Conservation (phyloP, 768 basidiomycete species). For the Serpula lacrymans region DNA sequence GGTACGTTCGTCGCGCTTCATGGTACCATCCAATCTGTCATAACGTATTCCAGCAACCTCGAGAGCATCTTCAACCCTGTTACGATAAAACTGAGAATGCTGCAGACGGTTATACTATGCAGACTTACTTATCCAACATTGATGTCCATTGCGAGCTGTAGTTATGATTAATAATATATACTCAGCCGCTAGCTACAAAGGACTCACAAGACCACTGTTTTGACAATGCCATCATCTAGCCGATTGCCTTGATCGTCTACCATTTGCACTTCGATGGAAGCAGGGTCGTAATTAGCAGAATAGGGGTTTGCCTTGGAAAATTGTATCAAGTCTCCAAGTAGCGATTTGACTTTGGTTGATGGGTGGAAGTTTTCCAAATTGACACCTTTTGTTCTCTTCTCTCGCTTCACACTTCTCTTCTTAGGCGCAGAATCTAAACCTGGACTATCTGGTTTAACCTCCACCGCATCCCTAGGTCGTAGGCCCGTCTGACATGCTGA, state of each 20-base stretch:
- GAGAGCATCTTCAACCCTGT: conserved; percentile 85
- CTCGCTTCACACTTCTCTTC: conserved; percentile 62
- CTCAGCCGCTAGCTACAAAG: conserved; percentile 1
- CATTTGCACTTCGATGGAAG: conserved; percentile 69
- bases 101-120: conserved; percentile 3
- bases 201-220: conserved; percentile 95
- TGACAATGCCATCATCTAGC: conserved; percentile 67
- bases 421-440: conserved; percentile 43
- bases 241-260: conserved; percentile 71
- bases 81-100: conserved; percentile 11
- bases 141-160: conserved; percentile 89
- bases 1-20: conserved; percentile 94
- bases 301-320: conserved; percentile 84
- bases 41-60: conserved; percentile 80
- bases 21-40: conserved; percentile 93
- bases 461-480: conserved; percentile 71
- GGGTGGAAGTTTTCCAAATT: conserved; percentile 58
- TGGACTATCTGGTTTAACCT: conserved; percentile 63
- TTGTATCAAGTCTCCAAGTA: conserved; percentile 74
- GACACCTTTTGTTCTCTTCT: conserved; percentile 59
- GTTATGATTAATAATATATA: no score
- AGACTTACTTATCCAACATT: conserved; percentile 83
- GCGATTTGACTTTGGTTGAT: conserved; percentile 86
- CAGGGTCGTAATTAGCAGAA: conserved; percentile 83
- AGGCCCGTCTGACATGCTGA: conserved; percentile 75